Evolutionary conservation across 163 green algal species (phyloP), one percentile per base, ranked within the genome.

Genomic region (Scenedesmus sp.): DNA sequence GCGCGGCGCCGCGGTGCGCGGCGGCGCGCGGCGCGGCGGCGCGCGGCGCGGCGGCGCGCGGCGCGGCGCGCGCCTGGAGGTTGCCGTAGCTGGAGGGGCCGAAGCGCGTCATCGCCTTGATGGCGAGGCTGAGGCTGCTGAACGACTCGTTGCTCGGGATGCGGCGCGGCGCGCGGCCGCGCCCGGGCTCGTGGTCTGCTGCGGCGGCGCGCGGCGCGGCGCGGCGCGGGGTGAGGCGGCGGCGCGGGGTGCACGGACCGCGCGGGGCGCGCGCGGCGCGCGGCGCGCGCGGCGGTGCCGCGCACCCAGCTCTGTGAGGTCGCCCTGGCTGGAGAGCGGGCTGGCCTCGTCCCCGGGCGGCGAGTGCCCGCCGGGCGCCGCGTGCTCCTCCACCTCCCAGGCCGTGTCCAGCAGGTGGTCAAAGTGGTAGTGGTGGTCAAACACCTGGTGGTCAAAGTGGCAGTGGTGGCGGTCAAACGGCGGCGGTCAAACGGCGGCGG

Each of bases 401-500:
- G 83, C 64, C 54, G 80, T 74, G 63, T 90, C 72, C 85, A 95
- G 89, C 64, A 95, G 86, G 75, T 89, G 83, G 60, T 97, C 91
- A 82, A 94, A 97, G 87, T 97, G 93, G 71, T 90, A 87, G 67
- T 82, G 62, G 84, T 97, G 88, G 86, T 97, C 92, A 76, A 96
- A 97, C 75, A 93, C 90, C 50, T 84, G 78, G n/a, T n/a, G n/a
- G n/a, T n/a, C n/a, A n/a, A n/a, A n/a, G n/a, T n/a, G n/a, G n/a
- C n/a, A n/a, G n/a, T n/a, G n/a, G n/a, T n/a, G n/a, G n/a, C n/a
- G n/a, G n/a, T n/a, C n/a, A n/a, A n/a, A n/a, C n/a, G n/a, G n/a
- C n/a, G n/a, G n/a, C n/a, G n/a, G n/a, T n/a, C n/a, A n/a, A n/a
- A n/a, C n/a, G n/a, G n/a, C n/a, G n/a, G n/a, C n/a, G n/a, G n/a